Conservation (phyloP, 371 early-diverging fungal species). For the Apophysomyces sp. region DNA sequence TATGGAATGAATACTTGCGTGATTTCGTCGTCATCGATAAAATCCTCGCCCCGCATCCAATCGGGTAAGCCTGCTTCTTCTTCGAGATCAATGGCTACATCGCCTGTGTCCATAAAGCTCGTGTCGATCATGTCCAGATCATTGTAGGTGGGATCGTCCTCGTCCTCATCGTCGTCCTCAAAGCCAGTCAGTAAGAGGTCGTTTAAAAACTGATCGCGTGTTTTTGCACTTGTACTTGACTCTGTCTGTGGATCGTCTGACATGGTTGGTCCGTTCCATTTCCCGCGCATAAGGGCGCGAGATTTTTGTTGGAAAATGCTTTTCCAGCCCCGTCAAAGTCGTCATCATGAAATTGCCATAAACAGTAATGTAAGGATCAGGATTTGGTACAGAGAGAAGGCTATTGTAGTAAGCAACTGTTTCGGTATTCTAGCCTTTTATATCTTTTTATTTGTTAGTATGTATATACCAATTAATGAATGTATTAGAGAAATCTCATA, state of each 20-base stretch:
- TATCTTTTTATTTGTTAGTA: no score
- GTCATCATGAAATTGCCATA: no score
- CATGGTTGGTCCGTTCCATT: constrained; percentile 65
- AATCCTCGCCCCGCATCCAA: constrained; percentile 11
- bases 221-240: constrained; percentile 59
- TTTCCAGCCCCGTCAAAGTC: no score
- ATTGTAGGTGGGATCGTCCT: constrained; percentile 11
- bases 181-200: constrained; percentile 20
- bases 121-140: constrained; percentile 6
- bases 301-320: no score
- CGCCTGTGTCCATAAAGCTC: background rate
- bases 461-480: no score
- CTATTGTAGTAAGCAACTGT: no score
- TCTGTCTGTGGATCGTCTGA: constrained; percentile 71
- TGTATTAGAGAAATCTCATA: no score
- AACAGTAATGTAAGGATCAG: no score
- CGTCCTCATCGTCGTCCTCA: constrained; percentile 24
- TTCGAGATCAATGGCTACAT: constrained; percentile 4
- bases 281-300: constrained; percentile 29
- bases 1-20: constrained; percentile 11
- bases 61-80: constrained; percentile 8
- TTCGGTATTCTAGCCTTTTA: no score
- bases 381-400: no score
- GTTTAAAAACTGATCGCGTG: constrained; percentile 26
- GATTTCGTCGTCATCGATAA: constrained; percentile 18